These are phyloP conservation scores for Aspergillus terreus DNA, from an alignment of 2,329 filamentous ascomycete genomes.

Conservation along the genomic window DNA sequence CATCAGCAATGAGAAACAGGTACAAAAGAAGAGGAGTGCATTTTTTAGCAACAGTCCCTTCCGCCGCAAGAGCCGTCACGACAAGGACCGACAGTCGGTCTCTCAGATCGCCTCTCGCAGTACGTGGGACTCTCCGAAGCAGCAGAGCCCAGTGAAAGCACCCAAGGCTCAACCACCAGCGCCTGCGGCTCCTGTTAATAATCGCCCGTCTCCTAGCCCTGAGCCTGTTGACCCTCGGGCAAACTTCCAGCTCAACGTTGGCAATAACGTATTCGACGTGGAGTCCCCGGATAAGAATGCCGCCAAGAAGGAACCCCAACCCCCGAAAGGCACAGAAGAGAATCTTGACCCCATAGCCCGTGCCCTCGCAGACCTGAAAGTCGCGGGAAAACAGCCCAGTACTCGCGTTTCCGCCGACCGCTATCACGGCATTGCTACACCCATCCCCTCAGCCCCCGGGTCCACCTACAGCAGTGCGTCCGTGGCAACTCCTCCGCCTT, in stretches of 20 bases:
- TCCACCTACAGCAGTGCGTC: conserved; percentile 31
- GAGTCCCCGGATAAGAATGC: conserved; percentile 67
- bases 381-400: conserved; percentile 74
- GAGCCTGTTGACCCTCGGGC: conserved; percentile 88
- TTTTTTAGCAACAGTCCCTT: conserved; percentile 96
- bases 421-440: conserved; percentile 89
- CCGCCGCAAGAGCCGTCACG: conserved; percentile 79
- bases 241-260: conserved; percentile 88
- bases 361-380: conserved; percentile 89
- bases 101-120: conserved; percentile 45
- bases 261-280: conserved; percentile 94
- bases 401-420: conserved; percentile 89
- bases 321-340: conserved; percentile 48
- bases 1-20: conserved; percentile 59
- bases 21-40: conserved; percentile 69
- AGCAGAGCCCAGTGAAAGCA: conserved; percentile 45
- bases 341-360: conserved; percentile 84
- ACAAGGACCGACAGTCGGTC: conserved; percentile 54
- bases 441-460: conserved; percentile 52
- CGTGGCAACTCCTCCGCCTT: conserved; percentile 70
- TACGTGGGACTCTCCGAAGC: conserved; percentile 49
- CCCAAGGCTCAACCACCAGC: conserved; percentile 16
- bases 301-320: conserved; percentile 37
- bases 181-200: conserved; percentile 11
- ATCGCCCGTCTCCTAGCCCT: conserved; percentile 56